Conservation (phyloP, 1,139 yeast genomes). For the Magnusiomyces tetraspermus region DNA sequence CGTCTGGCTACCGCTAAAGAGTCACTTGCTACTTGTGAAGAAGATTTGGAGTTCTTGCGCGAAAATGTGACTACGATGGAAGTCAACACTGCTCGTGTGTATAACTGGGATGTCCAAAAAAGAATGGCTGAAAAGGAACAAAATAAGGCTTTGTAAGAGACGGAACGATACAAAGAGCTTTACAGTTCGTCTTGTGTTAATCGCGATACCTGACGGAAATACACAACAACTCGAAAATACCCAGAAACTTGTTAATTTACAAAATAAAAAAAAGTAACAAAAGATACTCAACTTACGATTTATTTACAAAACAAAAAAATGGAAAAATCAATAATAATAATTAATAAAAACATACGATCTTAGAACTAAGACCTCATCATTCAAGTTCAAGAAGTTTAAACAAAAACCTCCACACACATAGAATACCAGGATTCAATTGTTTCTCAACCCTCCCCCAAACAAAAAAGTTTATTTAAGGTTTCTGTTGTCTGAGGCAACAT, state of each 20-base stretch:
- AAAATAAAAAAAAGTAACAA: too few species aligned
- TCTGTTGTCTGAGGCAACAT: slow-evolving; percentile 59
- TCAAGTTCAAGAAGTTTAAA: too few species aligned
- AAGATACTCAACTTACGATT: not conserved
- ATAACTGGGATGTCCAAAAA: slow-evolving; percentile 92
- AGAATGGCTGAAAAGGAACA: slow-evolving; percentile 39
- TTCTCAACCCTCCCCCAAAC: too few species aligned
- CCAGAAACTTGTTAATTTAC: too few species aligned
- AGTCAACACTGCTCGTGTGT: slow-evolving; percentile 89
- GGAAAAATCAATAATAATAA: too few species aligned
- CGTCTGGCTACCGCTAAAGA: slow-evolving; percentile 57
- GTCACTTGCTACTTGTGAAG: slow-evolving; percentile 54
- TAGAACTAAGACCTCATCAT: too few species aligned
- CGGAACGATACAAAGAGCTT: too few species aligned
- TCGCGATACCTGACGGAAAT: too few species aligned
- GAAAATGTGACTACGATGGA: slow-evolving; percentile 97
- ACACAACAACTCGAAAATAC: too few species aligned
- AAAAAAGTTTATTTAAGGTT: slow-evolving; percentile 8
- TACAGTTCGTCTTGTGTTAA: too few species aligned
- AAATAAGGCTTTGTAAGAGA: too few species aligned
- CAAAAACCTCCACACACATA: not conserved
- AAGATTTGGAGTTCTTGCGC: slow-evolving; percentile 79
- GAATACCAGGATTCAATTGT: not conserved
- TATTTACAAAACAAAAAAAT: not conserved
- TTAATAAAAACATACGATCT: too few species aligned